These are phyloP conservation scores for Alternaria metachromatica DNA, from an alignment of 2,329 filamentous ascomycete species.

Conservation along the genomic window DNA sequence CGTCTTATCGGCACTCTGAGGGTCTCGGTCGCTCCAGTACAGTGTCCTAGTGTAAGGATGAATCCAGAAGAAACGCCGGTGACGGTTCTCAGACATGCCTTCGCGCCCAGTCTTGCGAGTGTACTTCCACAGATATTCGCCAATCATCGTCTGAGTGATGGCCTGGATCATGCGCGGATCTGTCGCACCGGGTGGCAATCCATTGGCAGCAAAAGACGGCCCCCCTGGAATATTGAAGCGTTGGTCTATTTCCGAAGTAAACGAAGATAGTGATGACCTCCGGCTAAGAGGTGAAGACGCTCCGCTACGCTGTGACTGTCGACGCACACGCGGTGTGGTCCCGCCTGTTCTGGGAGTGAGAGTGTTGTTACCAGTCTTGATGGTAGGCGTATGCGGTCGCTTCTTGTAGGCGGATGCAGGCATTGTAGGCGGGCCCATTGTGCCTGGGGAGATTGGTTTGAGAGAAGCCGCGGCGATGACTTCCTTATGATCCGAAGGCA, in stretches of 20 bases:
- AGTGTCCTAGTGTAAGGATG: constrained; percentile 95
- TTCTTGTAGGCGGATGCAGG: constrained; percentile 76
- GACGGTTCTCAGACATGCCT: constrained; percentile 86
- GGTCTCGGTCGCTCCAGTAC: constrained; percentile 95
- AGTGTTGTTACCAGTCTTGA: constrained; percentile 52
- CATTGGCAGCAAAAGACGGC: constrained; percentile 57
- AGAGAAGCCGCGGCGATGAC: constrained; percentile 79
- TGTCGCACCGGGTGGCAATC: constrained; percentile 71
- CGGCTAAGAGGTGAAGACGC: constrained; percentile 63
- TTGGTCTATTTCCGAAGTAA: constrained; percentile 90
- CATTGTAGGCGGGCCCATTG: constrained; percentile 84
- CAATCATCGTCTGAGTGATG: constrained; percentile 99
- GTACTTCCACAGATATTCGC: constrained; percentile 99
- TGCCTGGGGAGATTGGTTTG: constrained; percentile 54
- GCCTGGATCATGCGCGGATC: constrained; percentile 99
- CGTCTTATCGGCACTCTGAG: constrained; percentile 75
- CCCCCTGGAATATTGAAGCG: constrained; percentile 75
- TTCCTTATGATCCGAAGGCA: constrained; percentile 83
- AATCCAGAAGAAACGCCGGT: constrained; percentile 98
- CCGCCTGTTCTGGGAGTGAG: constrained; percentile 56
- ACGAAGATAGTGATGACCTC: constrained; percentile 91
- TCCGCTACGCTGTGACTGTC: constrained; percentile 55
- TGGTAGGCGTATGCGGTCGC: constrained; percentile 49
- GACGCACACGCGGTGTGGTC: constrained; percentile 62
- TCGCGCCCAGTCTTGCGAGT: constrained; percentile 91